phyloP scores from a whole-genome alignment of 2,329 filamentous ascomycete genomes.

The Ophiostoma sp. region DNA sequence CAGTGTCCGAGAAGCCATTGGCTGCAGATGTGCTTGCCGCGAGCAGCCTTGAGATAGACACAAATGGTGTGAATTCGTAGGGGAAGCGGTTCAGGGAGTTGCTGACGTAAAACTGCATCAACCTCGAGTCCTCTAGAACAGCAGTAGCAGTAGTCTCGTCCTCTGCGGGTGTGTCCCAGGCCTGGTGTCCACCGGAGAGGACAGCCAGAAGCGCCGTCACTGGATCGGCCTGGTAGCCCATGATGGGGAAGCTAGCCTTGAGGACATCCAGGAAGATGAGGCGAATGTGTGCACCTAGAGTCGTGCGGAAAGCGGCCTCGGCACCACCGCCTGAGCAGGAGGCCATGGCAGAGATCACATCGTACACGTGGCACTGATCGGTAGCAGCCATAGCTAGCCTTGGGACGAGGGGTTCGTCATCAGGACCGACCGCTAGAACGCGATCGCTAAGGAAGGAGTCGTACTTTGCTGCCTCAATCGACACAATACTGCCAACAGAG shows the following conservation, averaged over 20 bases:
- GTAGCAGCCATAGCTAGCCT: conserved; percentile 47
- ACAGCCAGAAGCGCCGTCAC: conserved; percentile 61
- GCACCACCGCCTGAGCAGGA: conserved; percentile 42
- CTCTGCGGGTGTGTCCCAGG: conserved; percentile 50
- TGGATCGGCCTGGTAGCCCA: conserved; percentile 69
- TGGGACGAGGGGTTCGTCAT: conserved; percentile 42
- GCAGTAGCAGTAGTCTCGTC: conserved; percentile 35
- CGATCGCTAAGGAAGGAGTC: conserved; percentile 52
- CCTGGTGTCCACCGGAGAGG: conserved; percentile 48
- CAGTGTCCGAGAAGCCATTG: conserved; percentile 38
- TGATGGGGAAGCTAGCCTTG: conserved; percentile 57
- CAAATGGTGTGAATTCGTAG: conserved; percentile 74
- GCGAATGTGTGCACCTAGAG: conserved; percentile 59
- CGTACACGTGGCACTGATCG: conserved; percentile 47
- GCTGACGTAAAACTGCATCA: conserved; percentile 57
- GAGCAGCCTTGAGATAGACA: conserved; percentile 62
- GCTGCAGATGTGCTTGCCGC: conserved; percentile 43
- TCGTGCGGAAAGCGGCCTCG: conserved; percentile 44
- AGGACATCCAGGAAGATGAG: conserved; percentile 64
- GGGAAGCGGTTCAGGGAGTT: conserved; percentile 74
- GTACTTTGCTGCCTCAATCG: conserved; percentile 55
- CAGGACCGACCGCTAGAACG: conserved; percentile 35
- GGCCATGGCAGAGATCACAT: conserved; percentile 49
- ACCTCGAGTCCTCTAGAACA: conserved; percentile 49
- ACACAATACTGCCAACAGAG: conserved; percentile 57